phyloP scores from a whole-genome alignment of 257 asterid species.

The Solanum sitiens region DNA sequence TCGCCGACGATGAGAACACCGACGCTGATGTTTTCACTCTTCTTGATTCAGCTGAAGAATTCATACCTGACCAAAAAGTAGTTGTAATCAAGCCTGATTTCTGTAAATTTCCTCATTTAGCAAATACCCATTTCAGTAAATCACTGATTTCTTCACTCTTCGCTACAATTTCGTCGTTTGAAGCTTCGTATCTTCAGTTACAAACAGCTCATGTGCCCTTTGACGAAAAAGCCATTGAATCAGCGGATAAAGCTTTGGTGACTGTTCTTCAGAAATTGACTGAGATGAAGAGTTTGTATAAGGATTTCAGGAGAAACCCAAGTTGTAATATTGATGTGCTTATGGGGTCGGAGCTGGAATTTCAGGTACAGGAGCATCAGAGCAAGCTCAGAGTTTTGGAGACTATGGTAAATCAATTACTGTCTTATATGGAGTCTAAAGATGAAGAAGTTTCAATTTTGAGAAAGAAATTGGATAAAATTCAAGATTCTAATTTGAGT shows the following conservation, averaged over 20 bases:
- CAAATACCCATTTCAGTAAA: slow-evolving; percentile 16
- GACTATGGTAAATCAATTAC: slow-evolving; percentile 72
- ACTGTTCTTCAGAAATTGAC: slow-evolving; percentile 59
- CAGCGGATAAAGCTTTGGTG: slow-evolving; percentile 60
- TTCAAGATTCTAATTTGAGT: slow-evolving; percentile 17
- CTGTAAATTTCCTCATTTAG: neutral
- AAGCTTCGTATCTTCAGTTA: slow-evolving; percentile 78
- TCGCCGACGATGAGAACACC: neutral
- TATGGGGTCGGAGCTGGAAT: slow-evolving; percentile 53
- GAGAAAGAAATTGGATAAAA: slow-evolving; percentile 51
- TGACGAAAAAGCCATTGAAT: slow-evolving; percentile 46
- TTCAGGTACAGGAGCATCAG: slow-evolving; percentile 98
- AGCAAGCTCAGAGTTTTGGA: slow-evolving; percentile 92
- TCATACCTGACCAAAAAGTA: slow-evolving; percentile 80
- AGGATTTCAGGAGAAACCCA: slow-evolving; percentile 25
- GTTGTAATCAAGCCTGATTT: slow-evolving; percentile 78
- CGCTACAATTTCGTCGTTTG: slow-evolving; percentile 69
- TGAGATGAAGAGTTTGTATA: slow-evolving; percentile 50
- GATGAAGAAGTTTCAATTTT: slow-evolving; percentile 59
- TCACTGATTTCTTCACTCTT: slow-evolving; percentile 56
- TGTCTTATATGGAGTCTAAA: slow-evolving; percentile 66
- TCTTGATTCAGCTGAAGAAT: slow-evolving; percentile 78
- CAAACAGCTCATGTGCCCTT: slow-evolving; percentile 96
- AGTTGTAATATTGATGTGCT: slow-evolving; percentile 35
- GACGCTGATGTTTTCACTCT: slow-evolving; percentile 36